A percentile compares a stretch with the other conserved stretches of the same genome.
phyloP scores from a whole-genome alignment of 148 eudicot species.

The Rhododendron mucronatum region DNA sequence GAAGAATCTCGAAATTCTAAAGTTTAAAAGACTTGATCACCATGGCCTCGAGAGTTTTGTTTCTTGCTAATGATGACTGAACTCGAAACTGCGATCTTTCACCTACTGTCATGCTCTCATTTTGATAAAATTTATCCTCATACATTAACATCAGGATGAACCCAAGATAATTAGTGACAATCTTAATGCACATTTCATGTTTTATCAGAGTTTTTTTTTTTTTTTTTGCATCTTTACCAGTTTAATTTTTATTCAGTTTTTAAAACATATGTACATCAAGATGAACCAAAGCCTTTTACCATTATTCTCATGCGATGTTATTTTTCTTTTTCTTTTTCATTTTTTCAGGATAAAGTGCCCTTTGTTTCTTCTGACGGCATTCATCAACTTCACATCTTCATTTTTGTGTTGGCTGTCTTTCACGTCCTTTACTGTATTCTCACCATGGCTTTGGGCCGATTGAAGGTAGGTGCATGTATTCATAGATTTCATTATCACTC shows the following conservation, averaged over 20 bases:
- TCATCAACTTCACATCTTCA: conserved; percentile 58
- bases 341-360: conserved; percentile 41
- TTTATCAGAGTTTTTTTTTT: not conserved
- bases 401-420: conserved; percentile 49
- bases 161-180: not conserved
- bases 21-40: not conserved
- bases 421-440: conserved; percentile 50
- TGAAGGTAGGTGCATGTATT: conserved; percentile 28
- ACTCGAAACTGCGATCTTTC: not conserved
- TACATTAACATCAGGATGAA: not conserved
- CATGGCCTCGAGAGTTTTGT: not conserved
- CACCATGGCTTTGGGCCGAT: conserved; percentile 45
- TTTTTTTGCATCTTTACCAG: too few relatives aligned
- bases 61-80: not conserved
- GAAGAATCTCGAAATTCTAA: too few relatives aligned
- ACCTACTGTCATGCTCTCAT: not conserved
- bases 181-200: not conserved
- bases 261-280: not conserved
- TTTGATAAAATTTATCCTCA: not conserved
- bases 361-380: conserved; percentile 49
- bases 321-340: not conserved
- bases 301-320: not conserved
- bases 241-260: too few relatives aligned
- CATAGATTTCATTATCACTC: not conserved
- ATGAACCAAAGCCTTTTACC: not conserved